Conservation (phyloP, 1,284 basidiomycete species). For the Golubevia pallescens region DNA sequence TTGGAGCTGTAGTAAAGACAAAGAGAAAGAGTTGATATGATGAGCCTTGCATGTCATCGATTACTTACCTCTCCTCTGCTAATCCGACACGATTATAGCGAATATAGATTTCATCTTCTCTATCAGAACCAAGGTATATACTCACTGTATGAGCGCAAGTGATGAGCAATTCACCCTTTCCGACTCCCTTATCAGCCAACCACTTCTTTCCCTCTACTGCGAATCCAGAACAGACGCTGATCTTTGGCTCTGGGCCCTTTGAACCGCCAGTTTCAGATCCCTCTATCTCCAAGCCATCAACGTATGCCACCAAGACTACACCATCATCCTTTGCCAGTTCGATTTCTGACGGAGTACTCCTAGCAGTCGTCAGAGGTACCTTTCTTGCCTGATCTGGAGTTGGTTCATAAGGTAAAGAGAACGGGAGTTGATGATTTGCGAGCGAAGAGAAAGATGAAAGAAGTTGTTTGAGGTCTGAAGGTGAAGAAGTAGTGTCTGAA, state of each 20-base stretch:
- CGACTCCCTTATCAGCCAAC: constrained; percentile 50
- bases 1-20: constrained; percentile 66
- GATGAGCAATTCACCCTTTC: constrained; percentile 67
- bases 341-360: constrained; percentile 34
- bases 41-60: constrained; percentile 5
- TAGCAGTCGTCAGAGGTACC: constrained; percentile 36
- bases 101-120: too few species aligned
- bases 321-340: constrained; percentile 62
- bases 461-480: constrained; percentile 13
- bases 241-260: constrained; percentile 66
- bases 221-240: constrained; percentile 74
- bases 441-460: constrained; percentile 22
- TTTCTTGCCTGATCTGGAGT: constrained; percentile 29
- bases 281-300: constrained; percentile 42
- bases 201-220: constrained; percentile 66
- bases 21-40: constrained; percentile 7
- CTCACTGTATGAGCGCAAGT: constrained; percentile 74
- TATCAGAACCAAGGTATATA: background rate
- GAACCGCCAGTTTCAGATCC: constrained; percentile 46
- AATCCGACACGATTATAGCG: too few species aligned
- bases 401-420: constrained; percentile 56
- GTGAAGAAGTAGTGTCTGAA: background rate
- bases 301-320: constrained; percentile 72
- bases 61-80: constrained; percentile 68
- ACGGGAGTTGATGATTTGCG: constrained; percentile 34